Base-by-base conservation (phyloP, 768 basidiomycete genomes). In the Fibroporia radiculosa region DNA sequence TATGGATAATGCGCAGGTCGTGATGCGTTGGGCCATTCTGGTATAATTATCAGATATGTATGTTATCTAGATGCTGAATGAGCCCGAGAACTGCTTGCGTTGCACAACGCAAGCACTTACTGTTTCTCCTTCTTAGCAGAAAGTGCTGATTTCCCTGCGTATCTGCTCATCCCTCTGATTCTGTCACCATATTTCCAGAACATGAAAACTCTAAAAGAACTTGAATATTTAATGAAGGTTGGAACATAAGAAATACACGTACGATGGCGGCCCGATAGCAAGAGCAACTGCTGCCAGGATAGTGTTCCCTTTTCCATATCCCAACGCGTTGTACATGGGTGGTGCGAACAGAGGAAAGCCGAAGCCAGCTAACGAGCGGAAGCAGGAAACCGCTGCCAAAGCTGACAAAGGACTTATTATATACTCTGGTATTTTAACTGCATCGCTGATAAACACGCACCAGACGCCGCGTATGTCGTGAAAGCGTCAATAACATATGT, bases 301-400 rank as follows among this genome's bases (percentile, higher is more conserved):
- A 0, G 83, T 82, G 48, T 78, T 62, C 4, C 80, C 82, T 48
- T 79, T 82, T 0, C 84, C 84, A 44, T 80, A 82, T 2, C 84
- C 85, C 1, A 87, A 64, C 11, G 66, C 63, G 1, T 65, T 56
- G 59, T 75, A 86, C 77, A 87, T 82, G 29, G 72, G 64, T 20
- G 81, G 77, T 3, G 80, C 82, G 51, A 88, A 88, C 13, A 88
- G 62, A 1, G 85, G 86, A 56, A 89, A 86, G 0, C 71, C 77
- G 44, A 84, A 87, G 1, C 84, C 87, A 1, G 76, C 74, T 0
- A 85, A 46, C 0, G 80, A 77, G 16, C 85, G 76, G 4, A 86
- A 58, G 53, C 59, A 82, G 0, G 78, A 66, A 10, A 77, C 73
- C 0, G 82, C 81, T 0, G 84, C 83, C 6, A 88, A 62, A 5